phyloP scores from a whole-genome alignment of 2,329 filamentous ascomycete species.

The Westerdykella ornata region DNA sequence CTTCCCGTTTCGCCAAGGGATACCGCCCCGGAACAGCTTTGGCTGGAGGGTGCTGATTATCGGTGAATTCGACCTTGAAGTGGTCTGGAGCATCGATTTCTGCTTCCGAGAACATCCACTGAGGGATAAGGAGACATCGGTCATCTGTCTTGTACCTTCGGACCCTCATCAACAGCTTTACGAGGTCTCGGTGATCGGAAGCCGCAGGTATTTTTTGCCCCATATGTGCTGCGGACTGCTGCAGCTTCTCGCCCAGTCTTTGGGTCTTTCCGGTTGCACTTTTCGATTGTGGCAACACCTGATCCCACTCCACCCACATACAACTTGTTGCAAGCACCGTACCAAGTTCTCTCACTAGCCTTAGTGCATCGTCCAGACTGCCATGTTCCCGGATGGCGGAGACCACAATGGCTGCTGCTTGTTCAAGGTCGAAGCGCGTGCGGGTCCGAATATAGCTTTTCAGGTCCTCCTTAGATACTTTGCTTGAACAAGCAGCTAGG shows the following conservation, averaged over 20 bases:
- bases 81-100: slow-evolving; percentile 2
- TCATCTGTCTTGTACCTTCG: slow-evolving; percentile 5
- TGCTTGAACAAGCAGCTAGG: slow-evolving; percentile 1
- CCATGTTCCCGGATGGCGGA: slow-evolving; percentile 9
- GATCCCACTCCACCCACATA: slow-evolving; percentile 8
- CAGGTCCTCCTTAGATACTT: slow-evolving; percentile 8
- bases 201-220: slow-evolving; percentile 1
- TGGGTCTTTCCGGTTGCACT: background rate
- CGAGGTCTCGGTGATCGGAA: slow-evolving; percentile 1
- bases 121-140: slow-evolving; percentile 7
- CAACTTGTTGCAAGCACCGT: slow-evolving; percentile 4
- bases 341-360: slow-evolving; percentile 6
- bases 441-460: slow-evolving; percentile 5
- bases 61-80: background rate
- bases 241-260: slow-evolving; percentile 1
- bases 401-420: slow-evolving; percentile 15
- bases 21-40: background rate
- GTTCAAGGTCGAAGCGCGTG: slow-evolving; percentile 13
- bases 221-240: background rate
- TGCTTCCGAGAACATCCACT: slow-evolving; percentile 10
- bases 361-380: slow-evolving; percentile 4
- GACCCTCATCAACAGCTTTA: slow-evolving; percentile 7
- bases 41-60: background rate
- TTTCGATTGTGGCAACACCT: background rate
- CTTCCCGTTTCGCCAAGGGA: slow-evolving; percentile 1